These are phyloP conservation scores for Fusarium ramigenum DNA, from an alignment of 2,329 filamentous ascomycete species.

Conservation along the genomic window DNA sequence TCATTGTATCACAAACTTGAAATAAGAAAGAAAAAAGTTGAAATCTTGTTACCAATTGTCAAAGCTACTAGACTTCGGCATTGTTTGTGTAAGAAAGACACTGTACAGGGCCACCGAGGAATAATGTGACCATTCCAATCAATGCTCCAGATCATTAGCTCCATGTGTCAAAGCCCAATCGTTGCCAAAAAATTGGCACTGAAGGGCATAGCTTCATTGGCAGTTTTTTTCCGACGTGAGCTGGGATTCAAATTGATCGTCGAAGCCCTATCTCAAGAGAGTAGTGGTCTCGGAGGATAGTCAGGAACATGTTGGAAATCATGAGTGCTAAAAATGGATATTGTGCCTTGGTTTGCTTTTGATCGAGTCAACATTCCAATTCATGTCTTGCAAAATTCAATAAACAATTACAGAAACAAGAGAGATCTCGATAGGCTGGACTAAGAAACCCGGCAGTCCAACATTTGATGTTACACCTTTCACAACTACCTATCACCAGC, in stretches of 20 bases:
- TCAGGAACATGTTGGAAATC: slow-evolving; percentile 40
- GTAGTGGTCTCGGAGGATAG: slow-evolving; percentile 33
- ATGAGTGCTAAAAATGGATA: slow-evolving; percentile 19
- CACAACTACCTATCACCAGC: not conserved
- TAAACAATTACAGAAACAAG: not conserved
- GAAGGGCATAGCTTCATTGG: slow-evolving; percentile 32
- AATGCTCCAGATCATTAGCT: slow-evolving; percentile 5
- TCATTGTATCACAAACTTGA: slow-evolving; percentile 20
- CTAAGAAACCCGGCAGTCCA: not conserved
- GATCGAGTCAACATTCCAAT: not conserved
- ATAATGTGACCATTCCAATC: not conserved
- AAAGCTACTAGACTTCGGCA: not conserved
- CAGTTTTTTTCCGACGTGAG: slow-evolving; percentile 31
- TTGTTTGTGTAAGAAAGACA: not conserved
- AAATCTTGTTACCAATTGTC: not conserved
- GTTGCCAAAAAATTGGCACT: slow-evolving; percentile 18
- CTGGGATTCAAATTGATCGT: slow-evolving; percentile 37
- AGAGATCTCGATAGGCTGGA: not conserved
- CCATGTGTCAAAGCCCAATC: slow-evolving; percentile 17
- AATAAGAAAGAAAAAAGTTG: not conserved
- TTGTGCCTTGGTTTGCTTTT: not conserved
- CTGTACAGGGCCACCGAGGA: not conserved
- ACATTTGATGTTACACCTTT: slow-evolving; percentile 12
- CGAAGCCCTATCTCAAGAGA: slow-evolving; percentile 35
- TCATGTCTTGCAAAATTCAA: not conserved